Base-by-base conservation (phyloP, 164 flowering plant genomes). In the Malania oleifera region DNA sequence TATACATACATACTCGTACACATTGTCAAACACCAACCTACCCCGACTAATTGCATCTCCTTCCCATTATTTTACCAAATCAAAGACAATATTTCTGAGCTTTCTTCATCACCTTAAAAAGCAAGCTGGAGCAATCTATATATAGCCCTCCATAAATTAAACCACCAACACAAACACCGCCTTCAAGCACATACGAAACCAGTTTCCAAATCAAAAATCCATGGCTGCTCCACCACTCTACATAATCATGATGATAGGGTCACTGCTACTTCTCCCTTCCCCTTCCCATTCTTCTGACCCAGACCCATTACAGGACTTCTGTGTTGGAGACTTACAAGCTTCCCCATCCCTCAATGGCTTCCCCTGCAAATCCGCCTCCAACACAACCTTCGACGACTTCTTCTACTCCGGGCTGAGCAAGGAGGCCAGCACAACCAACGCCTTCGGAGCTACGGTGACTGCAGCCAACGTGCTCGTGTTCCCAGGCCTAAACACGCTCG, bases 401-500 rank as follows among this genome's bases (percentile, higher is more conserved):
- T 78, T 84, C 82, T 84, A 77, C 38, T 61, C 67, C 47, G 90
- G 85, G 5, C 60, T 88, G 4, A 62, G 11, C 52, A 61, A 62
- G 26, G 81, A 74, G 57, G 88, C 77, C 0, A 70, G 78, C 73
- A 78, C 82, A 2, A 22, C 51, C 0, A 82, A 77, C 54, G 0
- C 14, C 10, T 73, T 74, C 35, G 82, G 83, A 1, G 13, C 53
- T 6, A 50, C 52, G 0, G 79, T 70, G 19, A 72, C 77, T 7
- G 19, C 67, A 9, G 85, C 59, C 9, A 83, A 81, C 27, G 95
- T 87, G 27, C 68, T 70, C 15, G 28, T 76, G 1, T 81, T 85
- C 63, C 87, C 91, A 0, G 91, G 77, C 11, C 66, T 85, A 13
- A 85, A 87, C 80, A 87, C 89, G 0, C 82, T 77, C 0, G 91